These are phyloP conservation scores for Lipomyces chichibuensis DNA, from an alignment of 805 yeast species.

Conservation along the genomic window DNA sequence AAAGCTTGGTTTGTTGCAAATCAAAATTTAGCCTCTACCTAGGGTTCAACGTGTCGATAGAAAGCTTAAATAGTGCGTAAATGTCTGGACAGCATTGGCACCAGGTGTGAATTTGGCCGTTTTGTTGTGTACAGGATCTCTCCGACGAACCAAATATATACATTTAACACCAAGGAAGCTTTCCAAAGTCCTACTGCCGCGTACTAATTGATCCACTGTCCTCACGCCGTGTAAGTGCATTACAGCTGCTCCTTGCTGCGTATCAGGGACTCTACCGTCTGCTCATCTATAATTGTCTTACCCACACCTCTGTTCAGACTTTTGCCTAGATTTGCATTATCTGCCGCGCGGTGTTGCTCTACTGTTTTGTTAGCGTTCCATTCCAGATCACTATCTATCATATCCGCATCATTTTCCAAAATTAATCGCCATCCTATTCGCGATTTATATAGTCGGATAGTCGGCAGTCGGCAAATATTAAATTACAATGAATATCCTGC, in stretches of 20 bases:
- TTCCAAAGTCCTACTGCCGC: not conserved
- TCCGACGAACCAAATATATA: not conserved
- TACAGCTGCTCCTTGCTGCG: not conserved
- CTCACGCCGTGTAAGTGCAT: too few relatives aligned
- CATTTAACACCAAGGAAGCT: too few relatives aligned
- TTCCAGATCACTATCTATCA: not conserved
- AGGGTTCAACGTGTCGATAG: not conserved
- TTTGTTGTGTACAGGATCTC: not conserved
- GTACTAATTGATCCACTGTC: not conserved
- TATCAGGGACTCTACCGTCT: not conserved
- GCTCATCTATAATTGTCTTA: not conserved
- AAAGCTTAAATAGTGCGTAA: not conserved
- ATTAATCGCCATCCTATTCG: not conserved
- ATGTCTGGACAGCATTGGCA: not conserved
- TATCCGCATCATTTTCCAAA: not conserved
- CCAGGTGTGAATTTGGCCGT: not conserved
- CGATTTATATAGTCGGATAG: not conserved
- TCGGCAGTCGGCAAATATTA: not conserved
- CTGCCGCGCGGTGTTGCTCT: not conserved
- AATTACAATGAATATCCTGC: constrained; percentile 38
- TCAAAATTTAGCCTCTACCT: not conserved
- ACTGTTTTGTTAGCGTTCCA: not conserved
- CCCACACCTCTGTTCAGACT: not conserved
- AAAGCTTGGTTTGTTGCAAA: not conserved
- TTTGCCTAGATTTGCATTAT: not conserved